Percentiles rank a stretch among this genome's conserved stretches.
Evolutionary conservation across 2,329 filamentous ascomycete genomes (phyloP).

Genomic region (Neonectria faginata): DNA sequence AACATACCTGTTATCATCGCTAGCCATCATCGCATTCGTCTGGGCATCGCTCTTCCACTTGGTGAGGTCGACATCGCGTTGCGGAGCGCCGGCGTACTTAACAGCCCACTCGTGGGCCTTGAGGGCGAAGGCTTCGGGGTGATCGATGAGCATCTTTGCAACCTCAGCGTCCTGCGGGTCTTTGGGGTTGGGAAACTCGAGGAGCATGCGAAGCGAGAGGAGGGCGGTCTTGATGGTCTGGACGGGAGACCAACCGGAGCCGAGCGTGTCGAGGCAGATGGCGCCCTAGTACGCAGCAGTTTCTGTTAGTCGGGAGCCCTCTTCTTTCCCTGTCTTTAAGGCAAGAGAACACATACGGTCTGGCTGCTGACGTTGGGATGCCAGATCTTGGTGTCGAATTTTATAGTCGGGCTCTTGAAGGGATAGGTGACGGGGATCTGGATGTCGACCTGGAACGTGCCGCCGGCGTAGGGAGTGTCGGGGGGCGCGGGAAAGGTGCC

Average conservation of each 20-base stretch:
- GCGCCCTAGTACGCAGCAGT: conserved; percentile 74
- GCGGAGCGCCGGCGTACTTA: conserved; percentile 81
- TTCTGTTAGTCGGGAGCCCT: conserved; percentile 28
- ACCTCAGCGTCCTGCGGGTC: conserved; percentile 98
- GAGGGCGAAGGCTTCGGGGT: conserved; percentile 81
- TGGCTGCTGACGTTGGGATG: conserved; percentile 97
- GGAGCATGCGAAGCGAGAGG: conserved; percentile 90
- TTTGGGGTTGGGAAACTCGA: conserved; percentile 93
- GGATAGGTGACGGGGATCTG: conserved; percentile 90
- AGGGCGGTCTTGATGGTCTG: conserved; percentile 96
- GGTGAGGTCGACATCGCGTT: conserved; percentile 51
- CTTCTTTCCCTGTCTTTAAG: neutral
- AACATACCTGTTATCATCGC: conserved; percentile 47
- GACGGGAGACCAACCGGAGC: conserved; percentile 92
- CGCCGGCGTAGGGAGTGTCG: conserved; percentile 92
- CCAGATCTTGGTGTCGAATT: conserved; percentile 94
- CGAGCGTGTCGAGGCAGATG: conserved; percentile 95
- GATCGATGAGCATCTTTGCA: conserved; percentile 85
- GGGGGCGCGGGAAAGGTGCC: conserved; percentile 89
- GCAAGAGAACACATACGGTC: conserved; percentile 70
- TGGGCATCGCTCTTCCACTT: conserved; percentile 64
- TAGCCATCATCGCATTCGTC: conserved; percentile 42
- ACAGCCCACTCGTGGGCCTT: conserved; percentile 93
- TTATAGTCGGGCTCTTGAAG: conserved; percentile 92
- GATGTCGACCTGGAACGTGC: conserved; percentile 85